Conservation (phyloP, 495 filamentous ascomycete genomes). For the Aspergillus olivimuriae region DNA sequence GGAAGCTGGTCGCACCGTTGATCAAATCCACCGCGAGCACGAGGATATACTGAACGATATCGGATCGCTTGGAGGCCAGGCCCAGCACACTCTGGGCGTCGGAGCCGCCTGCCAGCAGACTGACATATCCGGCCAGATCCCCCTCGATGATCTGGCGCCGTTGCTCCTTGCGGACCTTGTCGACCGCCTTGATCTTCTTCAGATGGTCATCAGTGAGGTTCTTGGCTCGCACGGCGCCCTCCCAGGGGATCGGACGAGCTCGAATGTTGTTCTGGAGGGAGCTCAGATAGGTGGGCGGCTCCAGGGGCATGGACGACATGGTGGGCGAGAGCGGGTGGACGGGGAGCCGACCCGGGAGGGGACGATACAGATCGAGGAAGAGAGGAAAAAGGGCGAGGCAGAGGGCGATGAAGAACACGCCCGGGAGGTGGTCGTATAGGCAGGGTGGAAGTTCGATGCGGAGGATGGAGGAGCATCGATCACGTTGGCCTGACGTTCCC, state of each 20-base stretch:
- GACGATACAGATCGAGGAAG: neutral
- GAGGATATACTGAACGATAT: slow-evolving; percentile 91
- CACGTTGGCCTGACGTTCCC: slow-evolving; percentile 3
- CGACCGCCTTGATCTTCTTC: slow-evolving; percentile 93
- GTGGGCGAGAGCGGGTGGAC: slow-evolving; percentile 3
- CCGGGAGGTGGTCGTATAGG: too few relatives aligned
- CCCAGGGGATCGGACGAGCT: slow-evolving; percentile 91
- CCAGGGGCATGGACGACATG: slow-evolving; percentile 66
- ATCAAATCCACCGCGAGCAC: slow-evolving; percentile 85
- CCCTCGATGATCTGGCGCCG: slow-evolving; percentile 72
- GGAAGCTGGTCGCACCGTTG: slow-evolving; percentile 51
- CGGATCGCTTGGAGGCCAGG: slow-evolving; percentile 66
- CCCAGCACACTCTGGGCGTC: slow-evolving; percentile 74
- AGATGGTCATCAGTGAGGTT: slow-evolving; percentile 92
- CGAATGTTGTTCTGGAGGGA: slow-evolving; percentile 94
- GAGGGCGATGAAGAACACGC: neutral
- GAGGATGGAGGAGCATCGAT: slow-evolving; percentile 9
- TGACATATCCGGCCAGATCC: slow-evolving; percentile 70
- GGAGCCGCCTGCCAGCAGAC: slow-evolving; percentile 68
- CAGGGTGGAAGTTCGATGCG: slow-evolving; percentile 5
- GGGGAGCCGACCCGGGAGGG: slow-evolving; percentile 1
- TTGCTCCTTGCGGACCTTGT: slow-evolving; percentile 89
- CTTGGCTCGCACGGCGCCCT: slow-evolving; percentile 87
- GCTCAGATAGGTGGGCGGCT: slow-evolving; percentile 82
- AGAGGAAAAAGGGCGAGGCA: neutral